A percentile compares a stretch with the other conserved stretches of the same genome.
Evolutionary conservation across 2,329 filamentous ascomycete genomes (phyloP).

Genomic region (Ophiocordyceps camponoti-saundersi): DNA sequence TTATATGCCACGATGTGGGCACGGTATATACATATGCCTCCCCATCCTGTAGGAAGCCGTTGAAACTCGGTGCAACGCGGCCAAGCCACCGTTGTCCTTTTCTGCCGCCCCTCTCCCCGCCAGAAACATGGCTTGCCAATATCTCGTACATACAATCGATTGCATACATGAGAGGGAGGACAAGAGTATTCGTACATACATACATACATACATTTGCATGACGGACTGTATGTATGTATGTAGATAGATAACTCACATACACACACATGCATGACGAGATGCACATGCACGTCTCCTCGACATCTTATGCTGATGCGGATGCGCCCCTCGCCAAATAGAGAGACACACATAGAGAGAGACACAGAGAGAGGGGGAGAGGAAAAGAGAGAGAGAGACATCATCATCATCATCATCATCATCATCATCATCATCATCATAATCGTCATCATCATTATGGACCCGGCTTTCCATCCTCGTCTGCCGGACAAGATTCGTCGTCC

Average conservation of each 20-base stretch:
- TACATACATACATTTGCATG: not conserved
- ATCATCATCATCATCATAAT: too few species aligned
- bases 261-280: not conserved
- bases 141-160: not conserved
- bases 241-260: not conserved
- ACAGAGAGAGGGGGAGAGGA: too few species aligned
- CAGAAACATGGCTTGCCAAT: not conserved
- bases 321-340: too few species aligned
- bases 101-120: too few species aligned
- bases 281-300: not conserved
- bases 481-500: constrained; percentile 3
- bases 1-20: not conserved
- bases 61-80: not conserved
- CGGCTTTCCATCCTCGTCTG: too few species aligned
- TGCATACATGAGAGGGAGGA: too few species aligned
- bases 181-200: not conserved
- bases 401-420: not conserved
- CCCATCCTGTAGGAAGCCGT: not conserved
- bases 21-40: not conserved
- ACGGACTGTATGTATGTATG: not conserved
- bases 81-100: not conserved
- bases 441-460: not conserved
- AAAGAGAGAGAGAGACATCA: not conserved
- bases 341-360: not conserved
- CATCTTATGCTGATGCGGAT: too few species aligned